Base-by-base conservation (phyloP, 2,329 filamentous ascomycete species). In the Fusarium clavum region DNA sequence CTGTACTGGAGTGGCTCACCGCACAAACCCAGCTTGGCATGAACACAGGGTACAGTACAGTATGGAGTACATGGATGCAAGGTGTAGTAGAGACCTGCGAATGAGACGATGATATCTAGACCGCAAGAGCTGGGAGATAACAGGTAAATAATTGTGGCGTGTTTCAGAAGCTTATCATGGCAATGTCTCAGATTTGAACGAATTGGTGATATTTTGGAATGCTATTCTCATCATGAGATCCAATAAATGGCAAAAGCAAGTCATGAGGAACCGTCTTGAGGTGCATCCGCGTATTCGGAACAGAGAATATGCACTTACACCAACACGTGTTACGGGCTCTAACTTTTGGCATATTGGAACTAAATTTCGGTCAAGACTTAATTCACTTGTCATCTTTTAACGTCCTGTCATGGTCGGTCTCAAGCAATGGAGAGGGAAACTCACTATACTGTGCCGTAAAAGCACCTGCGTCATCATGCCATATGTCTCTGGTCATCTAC, bases 401-500 rank as follows among this genome's bases (percentile, higher is more conserved):
- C 38, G 24, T 27, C 41, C 32, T 61, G n/a, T 18, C 48, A 10
- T 34, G 20, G 25, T 61, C 27, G n/a, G 22, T 20, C 18, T 38
- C 10, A 12, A 38, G 10, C 34, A 38, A 38, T 38, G 18, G 34
- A 38, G 18, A 38, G 18, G 18, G 6, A 38, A n/a, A 38, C 34
- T 38, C 10, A n/a, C 34, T 38, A 12, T n/a, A 38, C 34, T n/a
- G 18, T 11, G 25, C 48, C 6, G 24, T n/a, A 30, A 60, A 44
- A 22, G 27, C 43, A 48, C 20, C 40, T 24, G 43, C 62, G 67
- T 71, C 67, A 68, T 68, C 38, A 55, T 70, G 45, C 43, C 66
- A 69, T 69, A 18, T 53, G 18, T 41, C 29, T 25, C 9, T 30
- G 48, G n/a, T 55, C 29, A 45, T 52, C 27, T 32, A 11, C 27